Base-by-base conservation (phyloP, 805 yeast genomes). In the Ogataea nitratoaversa region DNA sequence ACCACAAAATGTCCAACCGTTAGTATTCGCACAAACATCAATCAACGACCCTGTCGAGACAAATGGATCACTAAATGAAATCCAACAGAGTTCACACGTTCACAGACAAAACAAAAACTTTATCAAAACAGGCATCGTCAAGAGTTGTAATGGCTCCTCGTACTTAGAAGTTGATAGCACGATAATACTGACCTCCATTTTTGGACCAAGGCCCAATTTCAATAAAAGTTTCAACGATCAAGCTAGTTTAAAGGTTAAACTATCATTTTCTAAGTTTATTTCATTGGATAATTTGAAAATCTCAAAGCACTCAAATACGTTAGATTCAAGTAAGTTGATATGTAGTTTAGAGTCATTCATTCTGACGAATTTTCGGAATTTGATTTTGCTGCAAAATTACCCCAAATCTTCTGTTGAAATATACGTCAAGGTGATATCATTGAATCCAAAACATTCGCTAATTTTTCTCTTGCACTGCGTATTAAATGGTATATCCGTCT, bases 341-440 rank as follows among this genome's bases (percentile, higher is more conserved):
- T 30, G 50, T 3, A 42, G 76, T 53, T 58, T 74, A 52, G 62
- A 76, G 62, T 46, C 66, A 35, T 46, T 71, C 60, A 45, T 57
- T 59, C 46, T 63, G 53, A 42, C 65, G 55, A 52, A 65, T 60
- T 43, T 65, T 29, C 46, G 48, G 13, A 55, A 54, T 32, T 41
- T 80, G 1, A 68, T 84, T 2, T 50, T 82, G 16, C 65, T 87
- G 25, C 76, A 76, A 12, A 79, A 81, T 46, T 93, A 93, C 59
- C 97, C 98, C 4, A 91, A 91, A 61, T 85, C 96, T 2, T 79
- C 90, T 16, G 86, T 91, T 42, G 93, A 83, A 54, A 73, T 91
- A 13, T 82, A 81, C 46, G 67, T 93, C 5, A 76, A 82, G 30
- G 66, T 91, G 7, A 71, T 90, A 22, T 69, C 82, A n/a, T 56